Evolutionary conservation across 495 filamentous ascomycete genomes (phyloP).

Genomic region (Penicillium subrubescens): DNA sequence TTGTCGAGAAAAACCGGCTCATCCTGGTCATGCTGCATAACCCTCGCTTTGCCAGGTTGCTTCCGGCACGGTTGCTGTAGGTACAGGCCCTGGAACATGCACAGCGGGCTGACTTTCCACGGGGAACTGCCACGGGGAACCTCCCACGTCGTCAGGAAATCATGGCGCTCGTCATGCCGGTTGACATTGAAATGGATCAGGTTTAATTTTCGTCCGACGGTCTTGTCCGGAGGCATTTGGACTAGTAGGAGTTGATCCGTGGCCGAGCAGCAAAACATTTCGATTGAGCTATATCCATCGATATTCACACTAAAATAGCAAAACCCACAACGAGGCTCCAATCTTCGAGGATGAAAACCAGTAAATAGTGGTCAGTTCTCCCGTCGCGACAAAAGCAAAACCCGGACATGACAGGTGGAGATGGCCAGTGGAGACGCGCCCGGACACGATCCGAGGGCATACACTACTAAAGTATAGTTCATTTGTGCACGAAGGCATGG

Average conservation of each 20-base stretch:
- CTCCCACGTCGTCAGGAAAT: constrained; percentile 3
- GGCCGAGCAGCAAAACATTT: constrained; percentile 9
- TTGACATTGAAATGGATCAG: constrained; percentile 17
- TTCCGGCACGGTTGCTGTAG: constrained; percentile 21
- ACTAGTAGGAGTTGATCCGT: constrained; percentile 2
- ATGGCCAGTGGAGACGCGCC: not conserved
- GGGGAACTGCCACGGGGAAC: constrained; percentile 8
- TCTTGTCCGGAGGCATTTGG: not conserved
- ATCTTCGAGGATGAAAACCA: not conserved
- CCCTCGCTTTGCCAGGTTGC: constrained; percentile 3
- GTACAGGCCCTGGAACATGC: constrained; percentile 23
- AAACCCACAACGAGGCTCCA: not conserved
- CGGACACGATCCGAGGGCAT: constrained; percentile 1
- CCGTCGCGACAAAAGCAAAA: constrained; percentile 17
- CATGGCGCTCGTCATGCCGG: constrained; percentile 16
- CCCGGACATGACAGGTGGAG: constrained; percentile 14
- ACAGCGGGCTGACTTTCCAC: not conserved
- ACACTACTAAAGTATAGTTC: not conserved
- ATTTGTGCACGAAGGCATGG: not conserved
- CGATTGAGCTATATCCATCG: not conserved
- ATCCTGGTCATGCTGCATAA: constrained; percentile 17
- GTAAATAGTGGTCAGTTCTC: not conserved
- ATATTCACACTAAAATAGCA: constrained; percentile 2
- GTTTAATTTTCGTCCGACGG: constrained; percentile 5
- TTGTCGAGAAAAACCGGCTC: constrained; percentile 1